Percentiles rank a stretch among this genome's conserved stretches.
Conservation (phyloP, 495 filamentous ascomycete genomes). For the Parathielavia appendiculata region DNA sequence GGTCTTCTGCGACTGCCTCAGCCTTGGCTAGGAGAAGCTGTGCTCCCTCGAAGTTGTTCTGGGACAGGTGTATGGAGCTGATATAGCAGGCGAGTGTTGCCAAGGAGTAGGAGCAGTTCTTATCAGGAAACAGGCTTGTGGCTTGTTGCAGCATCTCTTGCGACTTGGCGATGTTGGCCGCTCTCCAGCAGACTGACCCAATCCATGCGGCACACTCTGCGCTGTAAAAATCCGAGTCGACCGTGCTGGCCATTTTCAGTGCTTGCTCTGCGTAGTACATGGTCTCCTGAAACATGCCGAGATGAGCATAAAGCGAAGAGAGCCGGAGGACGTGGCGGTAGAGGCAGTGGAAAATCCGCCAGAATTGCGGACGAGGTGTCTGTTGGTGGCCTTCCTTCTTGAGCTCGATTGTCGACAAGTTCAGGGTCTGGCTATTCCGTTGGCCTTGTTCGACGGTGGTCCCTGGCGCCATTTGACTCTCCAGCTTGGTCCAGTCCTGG, state of each 20-base stretch:
- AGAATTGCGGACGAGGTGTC: slow-evolving; percentile 62
- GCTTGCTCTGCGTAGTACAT: slow-evolving; percentile 87
- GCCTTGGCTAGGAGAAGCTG: slow-evolving; percentile 35
- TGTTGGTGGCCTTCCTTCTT: slow-evolving; percentile 16
- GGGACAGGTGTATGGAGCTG: slow-evolving; percentile 40
- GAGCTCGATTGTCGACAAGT: slow-evolving; percentile 18
- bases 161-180: slow-evolving; percentile 57
- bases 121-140: slow-evolving; percentile 36
- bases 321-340: slow-evolving; percentile 65
- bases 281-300: slow-evolving; percentile 83
- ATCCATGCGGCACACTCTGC: slow-evolving; percentile 53
- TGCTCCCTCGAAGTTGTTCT: slow-evolving; percentile 37
- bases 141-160: slow-evolving; percentile 54
- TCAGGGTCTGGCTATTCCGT: slow-evolving; percentile 27
- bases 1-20: slow-evolving; percentile 33
- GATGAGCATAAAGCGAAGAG: slow-evolving; percentile 68
- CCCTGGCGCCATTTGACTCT: slow-evolving; percentile 34
- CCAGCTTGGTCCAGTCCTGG: slow-evolving; percentile 65
- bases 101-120: slow-evolving; percentile 43
- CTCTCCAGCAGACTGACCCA: slow-evolving; percentile 59
- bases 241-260: slow-evolving; percentile 66
- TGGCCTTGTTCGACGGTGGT: slow-evolving; percentile 32
- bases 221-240: slow-evolving; percentile 55
- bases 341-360: slow-evolving; percentile 69
- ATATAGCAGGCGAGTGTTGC: slow-evolving; percentile 41